Evolutionary conservation across 805 yeast genomes (phyloP).

Genomic region (Lipomyces japonicus): DNA sequence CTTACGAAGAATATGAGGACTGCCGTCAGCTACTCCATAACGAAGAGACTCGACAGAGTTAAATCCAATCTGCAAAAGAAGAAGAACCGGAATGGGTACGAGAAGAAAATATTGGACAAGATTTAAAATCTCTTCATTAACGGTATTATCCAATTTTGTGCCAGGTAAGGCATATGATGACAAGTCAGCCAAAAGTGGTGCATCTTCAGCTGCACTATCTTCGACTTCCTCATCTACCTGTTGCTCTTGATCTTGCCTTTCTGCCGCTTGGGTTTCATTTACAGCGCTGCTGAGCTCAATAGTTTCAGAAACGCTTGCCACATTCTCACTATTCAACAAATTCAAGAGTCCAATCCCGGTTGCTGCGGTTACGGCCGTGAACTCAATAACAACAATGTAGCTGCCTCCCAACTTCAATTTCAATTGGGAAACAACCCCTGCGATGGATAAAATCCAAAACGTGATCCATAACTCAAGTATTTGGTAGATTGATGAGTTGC

Average conservation of each 20-base stretch:
- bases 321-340: no score
- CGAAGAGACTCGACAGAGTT: constrained; percentile 13
- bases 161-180: not conserved
- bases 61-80: constrained; percentile 5
- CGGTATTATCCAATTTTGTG: not conserved
- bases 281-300: no score
- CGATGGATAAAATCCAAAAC: constrained; percentile 15
- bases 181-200: not conserved
- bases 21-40: constrained; percentile 20
- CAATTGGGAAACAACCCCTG: constrained; percentile 1
- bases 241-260: no score
- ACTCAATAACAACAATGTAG: constrained; percentile 11
- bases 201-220: not conserved
- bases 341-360: not conserved
- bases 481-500: constrained; percentile 1
- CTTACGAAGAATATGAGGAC: constrained; percentile 12
- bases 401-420: constrained; percentile 7
- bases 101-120: constrained; percentile 9
- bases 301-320: no score
- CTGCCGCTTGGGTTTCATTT: no score
- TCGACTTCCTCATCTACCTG: no score
- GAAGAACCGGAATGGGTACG: constrained; percentile 9
- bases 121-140: constrained; percentile 1
- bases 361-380: constrained; percentile 3
- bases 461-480: constrained; percentile 8